Base-by-base conservation (phyloP, 352 stramenopile genomes). In the Phytophthora sojae region DNA sequence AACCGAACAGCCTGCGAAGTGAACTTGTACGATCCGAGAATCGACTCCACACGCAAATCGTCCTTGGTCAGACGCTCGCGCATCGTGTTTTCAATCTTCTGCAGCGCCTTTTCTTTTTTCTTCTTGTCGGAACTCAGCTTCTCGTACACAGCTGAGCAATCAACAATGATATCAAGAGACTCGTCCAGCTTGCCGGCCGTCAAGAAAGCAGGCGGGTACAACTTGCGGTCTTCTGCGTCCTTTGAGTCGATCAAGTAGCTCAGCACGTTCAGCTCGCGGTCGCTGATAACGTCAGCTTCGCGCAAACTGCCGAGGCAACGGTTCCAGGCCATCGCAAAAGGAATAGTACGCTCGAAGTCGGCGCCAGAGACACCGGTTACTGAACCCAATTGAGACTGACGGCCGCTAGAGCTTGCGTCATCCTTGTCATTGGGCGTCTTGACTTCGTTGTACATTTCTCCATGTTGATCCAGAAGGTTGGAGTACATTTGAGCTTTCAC, bases 251-350 rank as follows among this genome's bases (percentile, higher is more conserved):
- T 95, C 59, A 95, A 67, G 61, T 96, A 96, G 62, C 89, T 95
- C 51, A 96, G 69, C 11, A 96, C 88, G 39, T 95, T 94, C 57
- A 95, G 55, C 21, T 96, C 89, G 30, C 89, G 89, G 63, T 96
- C 86, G 44, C 82, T 93, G 49, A 96, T 92, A 19, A 96, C 77
- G 69, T 95, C 89, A 32, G 88, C 88, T 52, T 94, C 89, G 47
- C 89, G 88, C 51, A 96, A 68, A 74, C 84, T 94, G 14, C 67
- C 66, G 35, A 96, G 58, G 30, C 85, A 95, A 7, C 85, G 86
- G 56, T 96, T 96, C 89, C 89, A 96, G 17, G 89, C 89, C 86
- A 95, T 95, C 7, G 89, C 89, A 56, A 96, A 96, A 25, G 89
- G 77, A 61, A 95, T 94, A 45, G 88, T 93, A 21, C 89, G 88